Evolutionary conservation across 805 yeast species (phyloP).

Genomic region (Myxozyma neglecta): DNA sequence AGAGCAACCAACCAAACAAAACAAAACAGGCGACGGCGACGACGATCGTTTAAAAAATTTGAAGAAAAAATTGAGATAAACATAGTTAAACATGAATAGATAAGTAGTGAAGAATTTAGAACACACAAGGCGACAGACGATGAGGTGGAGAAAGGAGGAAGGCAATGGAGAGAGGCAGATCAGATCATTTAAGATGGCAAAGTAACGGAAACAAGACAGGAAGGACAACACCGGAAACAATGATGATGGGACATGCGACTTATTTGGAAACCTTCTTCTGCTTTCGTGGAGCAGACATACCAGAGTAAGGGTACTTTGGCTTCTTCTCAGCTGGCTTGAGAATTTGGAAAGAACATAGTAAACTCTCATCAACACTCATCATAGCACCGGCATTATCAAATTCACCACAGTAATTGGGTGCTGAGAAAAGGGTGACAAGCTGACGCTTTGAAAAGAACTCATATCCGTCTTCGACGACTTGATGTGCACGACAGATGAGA

Average conservation of each 20-base stretch:
- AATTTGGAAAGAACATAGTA: conserved; percentile 86
- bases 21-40: background rate
- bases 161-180: background rate
- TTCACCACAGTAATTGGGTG: conserved; percentile 96
- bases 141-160: background rate
- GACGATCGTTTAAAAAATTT: background rate
- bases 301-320: conserved; percentile 55
- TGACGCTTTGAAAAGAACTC: conserved; percentile 96
- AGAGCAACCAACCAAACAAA: background rate
- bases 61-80: background rate
- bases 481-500: conserved; percentile 97
- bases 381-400: conserved; percentile 99
- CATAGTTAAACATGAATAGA: background rate
- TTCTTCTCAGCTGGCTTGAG: conserved; percentile 98
- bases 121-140: background rate
- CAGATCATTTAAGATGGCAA: background rate
- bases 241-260: background rate
- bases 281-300: conserved; percentile 33
- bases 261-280: conserved; percentile 26
- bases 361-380: conserved; percentile 98
- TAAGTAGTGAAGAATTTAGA: background rate
- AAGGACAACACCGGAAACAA: conserved; percentile 5
- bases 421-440: conserved; percentile 90
- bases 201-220: background rate
- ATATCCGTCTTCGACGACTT: conserved; percentile 98